phyloP scores from a whole-genome alignment of 108 stramenopile species.

The Cyclotella baltica region DNA sequence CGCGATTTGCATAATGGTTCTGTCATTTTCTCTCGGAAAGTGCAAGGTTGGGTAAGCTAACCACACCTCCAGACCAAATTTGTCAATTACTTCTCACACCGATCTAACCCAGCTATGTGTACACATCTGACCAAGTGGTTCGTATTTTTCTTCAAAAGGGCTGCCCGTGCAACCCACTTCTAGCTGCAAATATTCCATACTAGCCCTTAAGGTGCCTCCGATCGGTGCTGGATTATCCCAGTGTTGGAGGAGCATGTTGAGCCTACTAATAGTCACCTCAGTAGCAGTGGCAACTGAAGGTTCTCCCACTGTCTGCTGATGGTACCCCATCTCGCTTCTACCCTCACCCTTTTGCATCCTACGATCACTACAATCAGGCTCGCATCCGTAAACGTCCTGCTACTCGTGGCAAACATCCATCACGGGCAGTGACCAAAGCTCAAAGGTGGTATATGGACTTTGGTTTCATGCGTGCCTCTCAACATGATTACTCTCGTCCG shows the following conservation, averaged over 20 bases:
- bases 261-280: not conserved
- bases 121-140: not conserved
- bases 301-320: no score
- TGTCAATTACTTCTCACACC: not conserved
- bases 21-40: not conserved
- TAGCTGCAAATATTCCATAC: constrained; percentile 5
- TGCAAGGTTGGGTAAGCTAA: not conserved
- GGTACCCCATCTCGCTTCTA: no score
- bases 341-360: no score
- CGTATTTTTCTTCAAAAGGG: not conserved
- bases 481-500: no score
- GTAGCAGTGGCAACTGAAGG: no score
- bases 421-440: no score
- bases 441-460: no score
- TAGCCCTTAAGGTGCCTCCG: not conserved
- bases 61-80: not conserved
- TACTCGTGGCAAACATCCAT: no score
- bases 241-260: constrained; percentile 5
- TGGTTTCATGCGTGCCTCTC: no score
- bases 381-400: no score
- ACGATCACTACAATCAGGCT: no score
- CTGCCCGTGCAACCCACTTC: not conserved
- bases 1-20: not conserved
- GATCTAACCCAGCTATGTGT: constrained; percentile 3
- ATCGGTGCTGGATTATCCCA: not conserved